Percentiles rank a stretch among this genome's conserved stretches.
phyloP scores from a whole-genome alignment of 2,329 filamentous ascomycete genomes.

The Tolypocladium album region DNA sequence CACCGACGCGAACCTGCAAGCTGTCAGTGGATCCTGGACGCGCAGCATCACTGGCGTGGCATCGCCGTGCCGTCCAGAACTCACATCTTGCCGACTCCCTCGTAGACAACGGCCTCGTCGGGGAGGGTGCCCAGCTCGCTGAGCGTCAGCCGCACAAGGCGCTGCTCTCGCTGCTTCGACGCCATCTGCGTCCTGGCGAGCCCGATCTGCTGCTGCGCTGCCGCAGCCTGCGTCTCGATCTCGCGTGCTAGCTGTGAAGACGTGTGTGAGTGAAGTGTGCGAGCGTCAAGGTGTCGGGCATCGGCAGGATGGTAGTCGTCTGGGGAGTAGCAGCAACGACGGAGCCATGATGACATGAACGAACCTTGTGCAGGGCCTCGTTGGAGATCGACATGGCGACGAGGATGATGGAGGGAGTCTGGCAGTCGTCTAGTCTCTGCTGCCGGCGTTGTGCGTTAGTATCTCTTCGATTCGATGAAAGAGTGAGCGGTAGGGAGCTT shows the following conservation, averaged over 20 bases:
- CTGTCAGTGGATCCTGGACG: neutral
- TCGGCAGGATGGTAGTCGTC: neutral
- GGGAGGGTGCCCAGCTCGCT: constrained; percentile 74
- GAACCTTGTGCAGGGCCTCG: constrained; percentile 85
- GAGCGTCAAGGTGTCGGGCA: neutral
- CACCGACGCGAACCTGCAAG: constrained; percentile 71
- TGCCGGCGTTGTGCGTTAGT: neutral
- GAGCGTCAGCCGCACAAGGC: constrained; percentile 77
- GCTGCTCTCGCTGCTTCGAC: constrained; percentile 77
- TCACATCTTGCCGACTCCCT: constrained; percentile 95
- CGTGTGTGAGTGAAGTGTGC: neutral
- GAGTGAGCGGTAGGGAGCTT: no score
- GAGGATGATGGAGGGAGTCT: neutral
- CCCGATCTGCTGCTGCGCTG: constrained; percentile 84
- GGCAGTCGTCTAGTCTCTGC: neutral
- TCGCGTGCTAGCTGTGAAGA: constrained; percentile 70
- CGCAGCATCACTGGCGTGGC: neutral
- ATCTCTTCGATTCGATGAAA: no score
- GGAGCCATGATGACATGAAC: constrained; percentile 2
- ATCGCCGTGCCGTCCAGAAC: constrained; percentile 16
- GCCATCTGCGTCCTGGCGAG: constrained; percentile 77
- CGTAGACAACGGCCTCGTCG: constrained; percentile 70
- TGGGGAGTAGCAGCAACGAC: neutral
- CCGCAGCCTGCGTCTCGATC: constrained; percentile 81
- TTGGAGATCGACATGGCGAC: constrained; percentile 81